phyloP scores from a whole-genome alignment of 768 basidiomycete species.

The Russula dissimulans region DNA sequence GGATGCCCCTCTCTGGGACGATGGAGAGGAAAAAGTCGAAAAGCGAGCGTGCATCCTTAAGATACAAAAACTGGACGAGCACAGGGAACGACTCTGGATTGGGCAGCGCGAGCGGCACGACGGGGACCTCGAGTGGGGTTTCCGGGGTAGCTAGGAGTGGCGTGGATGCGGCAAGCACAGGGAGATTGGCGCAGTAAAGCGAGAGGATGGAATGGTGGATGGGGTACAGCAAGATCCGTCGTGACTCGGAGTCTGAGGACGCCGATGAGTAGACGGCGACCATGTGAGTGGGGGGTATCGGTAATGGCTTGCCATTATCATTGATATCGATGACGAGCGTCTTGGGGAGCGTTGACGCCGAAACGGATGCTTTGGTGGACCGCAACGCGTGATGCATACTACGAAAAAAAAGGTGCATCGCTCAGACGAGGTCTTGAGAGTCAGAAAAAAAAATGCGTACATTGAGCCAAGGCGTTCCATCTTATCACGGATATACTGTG shows the following conservation, averaged over 20 bases:
- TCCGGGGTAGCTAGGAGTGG: slow-evolving; percentile 22
- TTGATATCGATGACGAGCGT: slow-evolving; percentile 7
- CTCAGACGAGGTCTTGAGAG: too few species aligned
- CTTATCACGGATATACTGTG: slow-evolving; percentile 10
- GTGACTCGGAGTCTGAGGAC: slow-evolving; percentile 2
- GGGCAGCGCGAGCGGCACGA: slow-evolving; percentile 55
- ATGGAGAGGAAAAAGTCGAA: slow-evolving; percentile 37
- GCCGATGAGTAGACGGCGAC: slow-evolving; percentile 17
- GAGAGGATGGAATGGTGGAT: slow-evolving; percentile 64
- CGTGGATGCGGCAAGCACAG: slow-evolving; percentile 38
- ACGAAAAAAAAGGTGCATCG: not conserved
- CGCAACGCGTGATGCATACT: slow-evolving; percentile 19
- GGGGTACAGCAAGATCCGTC: slow-evolving; percentile 38
- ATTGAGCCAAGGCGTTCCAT: slow-evolving; percentile 2
- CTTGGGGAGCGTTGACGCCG: slow-evolving; percentile 12
- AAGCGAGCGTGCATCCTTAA: slow-evolving; percentile 42
- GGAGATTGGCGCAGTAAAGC: slow-evolving; percentile 56
- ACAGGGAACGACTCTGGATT: slow-evolving; percentile 51
- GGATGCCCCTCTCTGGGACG: slow-evolving; percentile 17
- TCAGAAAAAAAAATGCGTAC: not conserved
- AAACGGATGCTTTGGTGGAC: slow-evolving; percentile 5
- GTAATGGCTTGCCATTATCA: not conserved
- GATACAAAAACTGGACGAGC: slow-evolving; percentile 60
- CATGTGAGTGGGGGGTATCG: slow-evolving; percentile 16
- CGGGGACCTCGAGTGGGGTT: slow-evolving; percentile 38